Evolutionary conservation across 148 eudicot genomes (phyloP), one percentile per base, ranked within the genome.

Genomic region (Chenopodium quinoa): DNA sequence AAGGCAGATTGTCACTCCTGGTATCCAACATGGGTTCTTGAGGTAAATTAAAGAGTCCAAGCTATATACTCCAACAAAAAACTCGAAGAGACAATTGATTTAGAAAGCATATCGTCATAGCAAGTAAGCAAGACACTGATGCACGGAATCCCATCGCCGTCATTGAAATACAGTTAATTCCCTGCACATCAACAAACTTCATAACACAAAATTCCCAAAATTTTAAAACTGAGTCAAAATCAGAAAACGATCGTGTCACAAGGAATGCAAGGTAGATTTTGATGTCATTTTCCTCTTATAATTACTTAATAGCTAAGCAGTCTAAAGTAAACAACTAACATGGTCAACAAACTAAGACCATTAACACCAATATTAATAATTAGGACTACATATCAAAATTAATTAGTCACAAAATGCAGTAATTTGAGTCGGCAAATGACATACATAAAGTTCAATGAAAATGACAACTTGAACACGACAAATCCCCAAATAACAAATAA

Each of bases 361-460:
- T 9, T 47, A 9, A 11, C 14, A 25, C 19, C 70, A 27, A 3
- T 71, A 67, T 73, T 48, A 60, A 23, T 23, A 54, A 34, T 58
- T 79, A 37, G 22, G 50, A 37, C 9, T 67, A 27, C 29, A 20
- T 20, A 37, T 19, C 10, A 71, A 71, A 56, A 50, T 50, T 14
- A 67, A 75, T 67, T 67, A 50, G 20, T 73, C 50, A 83, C 60
- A 17, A 65, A 83, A 78, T 50, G 65, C 40, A 79, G 79, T 54
- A 73, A 74, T 79, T 25, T 78, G 23, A 65, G 63, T 37, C 32
- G 14, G 46, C 75, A 32, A 67, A 9, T 69, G 62, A 9, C 19
- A 69, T 67, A 50, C 52, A 50, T 37, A 40, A 62, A 62, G 1
- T 20, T 62, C 66, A 40, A 13, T 29, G 34, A 29, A 56, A 7